A percentile compares a stretch with the other conserved stretches of the same genome.
These are phyloP conservation scores for Rosa hybrid DNA, from an alignment of 331 rosid genomes.

Conservation along the genomic window DNA sequence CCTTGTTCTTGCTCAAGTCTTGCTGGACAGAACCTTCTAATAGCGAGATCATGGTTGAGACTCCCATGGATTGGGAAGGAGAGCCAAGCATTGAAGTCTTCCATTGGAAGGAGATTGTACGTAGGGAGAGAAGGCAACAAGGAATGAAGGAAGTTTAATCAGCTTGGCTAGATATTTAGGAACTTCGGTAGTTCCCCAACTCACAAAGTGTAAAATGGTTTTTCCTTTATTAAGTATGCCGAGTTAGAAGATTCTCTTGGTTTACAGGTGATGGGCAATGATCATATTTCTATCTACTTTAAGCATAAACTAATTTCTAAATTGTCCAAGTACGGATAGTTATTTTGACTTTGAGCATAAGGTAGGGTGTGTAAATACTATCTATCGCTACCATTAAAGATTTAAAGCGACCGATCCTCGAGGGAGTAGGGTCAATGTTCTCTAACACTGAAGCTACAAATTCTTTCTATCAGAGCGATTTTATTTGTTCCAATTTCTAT, in stretches of 20 bases:
- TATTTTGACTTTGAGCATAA: background rate
- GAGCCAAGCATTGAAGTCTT: conserved; percentile 40
- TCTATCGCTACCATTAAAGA: background rate
- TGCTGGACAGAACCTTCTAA: conserved; percentile 71
- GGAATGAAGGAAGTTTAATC: background rate
- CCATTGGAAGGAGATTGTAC: conserved; percentile 39
- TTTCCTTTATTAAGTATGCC: conserved; percentile 25
- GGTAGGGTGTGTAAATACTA: background rate
- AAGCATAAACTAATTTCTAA: background rate
- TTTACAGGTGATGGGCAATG: conserved; percentile 14
- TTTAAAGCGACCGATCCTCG: background rate
- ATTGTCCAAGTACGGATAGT: background rate
- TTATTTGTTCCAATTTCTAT: too few relatives aligned
- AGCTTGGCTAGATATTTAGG: conserved; percentile 1
- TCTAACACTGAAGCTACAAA: background rate
- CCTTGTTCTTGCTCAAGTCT: conserved; percentile 64
- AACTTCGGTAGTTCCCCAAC: conserved; percentile 16
- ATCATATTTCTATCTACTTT: background rate
- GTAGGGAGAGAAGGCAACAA: conserved; percentile 15
- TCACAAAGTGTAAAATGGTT: conserved; percentile 11
- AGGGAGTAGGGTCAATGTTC: background rate
- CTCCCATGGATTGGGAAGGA: conserved; percentile 40
- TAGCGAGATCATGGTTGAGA: conserved; percentile 54
- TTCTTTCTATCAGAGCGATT: too few relatives aligned
- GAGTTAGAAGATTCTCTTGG: conserved; percentile 24